Conservation (phyloP, 352 stramenopile genomes). For the Phytopythium montanum region DNA sequence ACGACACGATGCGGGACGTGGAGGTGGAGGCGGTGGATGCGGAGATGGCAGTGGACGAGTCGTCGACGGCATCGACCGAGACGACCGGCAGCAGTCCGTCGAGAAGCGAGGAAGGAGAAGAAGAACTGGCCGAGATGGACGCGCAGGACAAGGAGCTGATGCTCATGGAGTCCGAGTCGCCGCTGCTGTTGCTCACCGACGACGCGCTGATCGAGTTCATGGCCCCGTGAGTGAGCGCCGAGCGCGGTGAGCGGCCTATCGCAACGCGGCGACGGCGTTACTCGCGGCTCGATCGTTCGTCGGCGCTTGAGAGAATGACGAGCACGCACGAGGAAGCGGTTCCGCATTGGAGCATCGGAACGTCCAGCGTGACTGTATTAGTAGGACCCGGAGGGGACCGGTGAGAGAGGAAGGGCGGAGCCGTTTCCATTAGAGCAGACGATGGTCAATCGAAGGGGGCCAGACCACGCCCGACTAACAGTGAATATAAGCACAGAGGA, state of each 20-base stretch:
- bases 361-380: background rate
- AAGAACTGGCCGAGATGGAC: background rate
- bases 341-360: background rate
- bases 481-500: no score
- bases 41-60: background rate
- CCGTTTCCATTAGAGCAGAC: background rate
- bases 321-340: background rate
- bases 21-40: no score
- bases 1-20: background rate
- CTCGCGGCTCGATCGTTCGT: background rate
- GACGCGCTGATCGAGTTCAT: constrained; percentile 7
- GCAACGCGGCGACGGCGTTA: background rate
- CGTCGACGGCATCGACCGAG: background rate
- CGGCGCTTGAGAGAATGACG: background rate
- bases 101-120: background rate
- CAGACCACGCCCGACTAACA: background rate
- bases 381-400: background rate
- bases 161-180: constrained; percentile 3
- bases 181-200: constrained; percentile 8
- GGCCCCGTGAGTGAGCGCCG: background rate
- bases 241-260: background rate
- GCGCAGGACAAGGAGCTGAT: constrained; percentile 1
- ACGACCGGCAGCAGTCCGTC: constrained; percentile 1
- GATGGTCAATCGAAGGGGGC: background rate
- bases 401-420: background rate